Evolutionary conservation across 2,329 filamentous ascomycete genomes (phyloP).

Genomic region (Emmonsiellopsis sp.): DNA sequence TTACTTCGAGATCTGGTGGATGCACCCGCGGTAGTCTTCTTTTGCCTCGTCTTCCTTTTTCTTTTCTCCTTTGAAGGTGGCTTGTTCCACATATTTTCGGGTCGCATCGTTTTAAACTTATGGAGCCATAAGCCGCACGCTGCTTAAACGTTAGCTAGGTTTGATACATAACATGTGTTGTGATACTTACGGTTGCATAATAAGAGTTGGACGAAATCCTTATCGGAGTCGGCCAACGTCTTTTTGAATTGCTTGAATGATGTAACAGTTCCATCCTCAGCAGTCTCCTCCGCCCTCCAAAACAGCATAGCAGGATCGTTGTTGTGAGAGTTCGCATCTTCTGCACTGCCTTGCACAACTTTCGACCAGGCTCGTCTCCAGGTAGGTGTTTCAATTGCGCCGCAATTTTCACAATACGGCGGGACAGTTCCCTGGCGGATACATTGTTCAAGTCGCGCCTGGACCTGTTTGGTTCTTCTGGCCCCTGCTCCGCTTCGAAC

Average conservation of each 20-base stretch:
- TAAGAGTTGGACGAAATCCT: slow-evolving; percentile 61
- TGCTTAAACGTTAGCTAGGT: slow-evolving; percentile 26
- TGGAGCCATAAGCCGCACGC: slow-evolving; percentile 90
- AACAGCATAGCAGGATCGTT: slow-evolving; percentile 65
- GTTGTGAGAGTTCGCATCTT: slow-evolving; percentile 60
- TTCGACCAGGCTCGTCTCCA: slow-evolving; percentile 93
- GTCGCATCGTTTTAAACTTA: slow-evolving; percentile 78
- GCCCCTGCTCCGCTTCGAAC: slow-evolving; percentile 41
- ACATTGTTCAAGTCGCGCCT: slow-evolving; percentile 44
- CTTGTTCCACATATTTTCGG: slow-evolving; percentile 72
- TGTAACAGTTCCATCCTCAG: slow-evolving; percentile 52
- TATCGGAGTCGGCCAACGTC: slow-evolving; percentile 55
- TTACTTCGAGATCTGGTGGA: slow-evolving; percentile 3
- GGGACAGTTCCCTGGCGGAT: slow-evolving; percentile 77
- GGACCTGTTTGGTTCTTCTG: slow-evolving; percentile 58
- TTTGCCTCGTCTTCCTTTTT: slow-evolving; percentile 29
- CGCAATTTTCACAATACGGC: slow-evolving; percentile 83
- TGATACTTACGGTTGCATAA: slow-evolving; percentile 73
- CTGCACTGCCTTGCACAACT: slow-evolving; percentile 58
- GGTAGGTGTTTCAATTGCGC: slow-evolving; percentile 88
- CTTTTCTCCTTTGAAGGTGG: slow-evolving; percentile 36
- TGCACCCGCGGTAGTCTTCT: slow-evolving; percentile 19
- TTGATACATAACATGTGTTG: slow-evolving; percentile 5
- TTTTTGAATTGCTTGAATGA: slow-evolving; percentile 70
- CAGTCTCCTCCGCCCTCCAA: slow-evolving; percentile 57